phyloP scores from a whole-genome alignment of 1,139 yeast species.

The Geotrichum fermentans region DNA sequence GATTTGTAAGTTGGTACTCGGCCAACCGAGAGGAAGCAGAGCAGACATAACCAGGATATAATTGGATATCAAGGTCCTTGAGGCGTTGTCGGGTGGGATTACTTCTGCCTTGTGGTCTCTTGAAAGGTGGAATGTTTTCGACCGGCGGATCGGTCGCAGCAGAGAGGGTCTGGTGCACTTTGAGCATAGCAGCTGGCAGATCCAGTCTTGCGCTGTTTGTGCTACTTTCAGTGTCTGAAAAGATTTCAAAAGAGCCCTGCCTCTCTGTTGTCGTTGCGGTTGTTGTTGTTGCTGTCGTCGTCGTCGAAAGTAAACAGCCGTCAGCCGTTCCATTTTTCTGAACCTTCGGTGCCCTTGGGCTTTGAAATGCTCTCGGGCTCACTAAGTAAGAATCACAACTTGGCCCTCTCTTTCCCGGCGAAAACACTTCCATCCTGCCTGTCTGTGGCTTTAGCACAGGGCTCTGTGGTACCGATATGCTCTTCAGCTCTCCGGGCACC shows the following conservation, averaged over 20 bases:
- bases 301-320: no score
- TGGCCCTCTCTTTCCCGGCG: neutral
- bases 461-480: no score
- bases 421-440: no score
- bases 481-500: no score
- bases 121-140: conserved; percentile 5
- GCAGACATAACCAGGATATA: neutral
- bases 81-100: neutral
- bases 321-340: no score
- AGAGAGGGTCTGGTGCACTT: neutral
- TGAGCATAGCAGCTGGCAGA: no score
- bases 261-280: neutral
- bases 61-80: neutral
- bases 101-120: neutral
- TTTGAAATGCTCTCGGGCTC: no score
- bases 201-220: neutral
- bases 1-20: neutral
- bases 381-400: neutral
- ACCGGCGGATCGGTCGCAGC: neutral
- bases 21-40: neutral
- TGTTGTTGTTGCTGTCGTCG: no score
- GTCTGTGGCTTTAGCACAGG: no score
- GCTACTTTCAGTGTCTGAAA: neutral
- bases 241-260: neutral
- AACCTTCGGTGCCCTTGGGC: no score